These are phyloP conservation scores for Ceratobasidium theobromae DNA, from an alignment of 1,284 basidiomycete genomes.

Conservation along the genomic window DNA sequence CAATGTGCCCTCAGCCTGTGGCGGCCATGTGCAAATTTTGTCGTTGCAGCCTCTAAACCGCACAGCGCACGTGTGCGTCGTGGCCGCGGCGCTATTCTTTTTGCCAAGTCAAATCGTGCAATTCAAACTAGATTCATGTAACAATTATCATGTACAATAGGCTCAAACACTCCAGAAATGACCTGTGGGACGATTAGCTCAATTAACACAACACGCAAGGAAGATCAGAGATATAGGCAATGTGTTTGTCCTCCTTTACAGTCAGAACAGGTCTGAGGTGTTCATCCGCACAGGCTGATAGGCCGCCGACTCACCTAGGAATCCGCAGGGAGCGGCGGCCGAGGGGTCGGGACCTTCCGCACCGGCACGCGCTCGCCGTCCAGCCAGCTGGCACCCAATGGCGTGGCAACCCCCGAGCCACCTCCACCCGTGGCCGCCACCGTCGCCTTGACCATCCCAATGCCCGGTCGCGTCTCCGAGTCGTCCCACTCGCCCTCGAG, in stretches of 20 bases:
- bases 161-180: too few species aligned
- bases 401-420: constrained; percentile 10
- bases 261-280: constrained; percentile 26
- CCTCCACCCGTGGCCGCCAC: constrained; percentile 32
- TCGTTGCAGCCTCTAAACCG: neutral
- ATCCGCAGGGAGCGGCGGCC: neutral
- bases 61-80: neutral
- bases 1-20: neutral
- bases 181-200: neutral
- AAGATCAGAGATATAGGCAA: constrained; percentile 20
- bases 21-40: neutral
- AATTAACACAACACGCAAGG: neutral
- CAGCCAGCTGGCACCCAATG: constrained; percentile 4
- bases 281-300: neutral
- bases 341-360: constrained; percentile 14
- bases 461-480: constrained; percentile 25
- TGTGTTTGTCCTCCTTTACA: neutral
- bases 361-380: constrained; percentile 20
- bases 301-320: neutral
- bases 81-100: constrained; percentile 7
- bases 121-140: neutral
- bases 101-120: neutral
- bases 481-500: constrained; percentile 25
- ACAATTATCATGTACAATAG: too few species aligned
- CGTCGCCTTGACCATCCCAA: constrained; percentile 34